Percentiles rank a stretch among this genome's conserved stretches.
Evolutionary conservation across 306 rosid genomes (phyloP).

Genomic region (Cucurbita argyrosperma): DNA sequence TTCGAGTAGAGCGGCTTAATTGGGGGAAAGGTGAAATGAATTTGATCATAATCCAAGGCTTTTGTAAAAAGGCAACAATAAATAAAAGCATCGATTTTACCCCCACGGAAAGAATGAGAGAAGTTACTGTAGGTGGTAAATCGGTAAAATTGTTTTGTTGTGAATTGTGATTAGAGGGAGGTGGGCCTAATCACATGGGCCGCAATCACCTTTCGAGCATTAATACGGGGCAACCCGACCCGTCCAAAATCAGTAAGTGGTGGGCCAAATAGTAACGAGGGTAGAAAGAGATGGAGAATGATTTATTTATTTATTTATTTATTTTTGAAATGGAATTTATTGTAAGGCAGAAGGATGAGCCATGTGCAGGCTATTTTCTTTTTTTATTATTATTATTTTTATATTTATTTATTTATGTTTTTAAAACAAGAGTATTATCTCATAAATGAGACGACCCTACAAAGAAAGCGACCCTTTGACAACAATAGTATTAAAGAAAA

Average conservation of each 20-base stretch:
- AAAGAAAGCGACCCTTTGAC: neutral
- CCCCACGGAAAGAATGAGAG: neutral
- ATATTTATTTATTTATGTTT: too few relatives aligned
- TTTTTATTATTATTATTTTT: too few relatives aligned
- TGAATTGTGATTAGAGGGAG: neutral
- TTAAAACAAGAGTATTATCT: conserved; percentile 11
- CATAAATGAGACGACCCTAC: conserved; percentile 29
- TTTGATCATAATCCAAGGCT: neutral
- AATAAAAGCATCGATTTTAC: neutral
- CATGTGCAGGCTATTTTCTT: conserved; percentile 23
- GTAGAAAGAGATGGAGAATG: conserved; percentile 1
- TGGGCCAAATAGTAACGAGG: neutral
- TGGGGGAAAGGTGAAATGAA: neutral
- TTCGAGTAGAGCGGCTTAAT: neutral
- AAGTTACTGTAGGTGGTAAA: neutral
- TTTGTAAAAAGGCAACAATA: neutral
- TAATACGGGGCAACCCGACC: neutral
- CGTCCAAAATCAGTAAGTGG: conserved; percentile 2
- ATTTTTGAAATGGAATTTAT: conserved; percentile 48
- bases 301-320: neutral
- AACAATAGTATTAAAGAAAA: neutral
- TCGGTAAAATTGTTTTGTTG: neutral
- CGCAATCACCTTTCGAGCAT: neutral
- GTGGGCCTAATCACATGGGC: neutral
- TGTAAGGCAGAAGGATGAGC: conserved; percentile 38